Evolutionary conservation across 768 basidiomycete species (phyloP).

Genomic region (Pulveroboletus sp.): DNA sequence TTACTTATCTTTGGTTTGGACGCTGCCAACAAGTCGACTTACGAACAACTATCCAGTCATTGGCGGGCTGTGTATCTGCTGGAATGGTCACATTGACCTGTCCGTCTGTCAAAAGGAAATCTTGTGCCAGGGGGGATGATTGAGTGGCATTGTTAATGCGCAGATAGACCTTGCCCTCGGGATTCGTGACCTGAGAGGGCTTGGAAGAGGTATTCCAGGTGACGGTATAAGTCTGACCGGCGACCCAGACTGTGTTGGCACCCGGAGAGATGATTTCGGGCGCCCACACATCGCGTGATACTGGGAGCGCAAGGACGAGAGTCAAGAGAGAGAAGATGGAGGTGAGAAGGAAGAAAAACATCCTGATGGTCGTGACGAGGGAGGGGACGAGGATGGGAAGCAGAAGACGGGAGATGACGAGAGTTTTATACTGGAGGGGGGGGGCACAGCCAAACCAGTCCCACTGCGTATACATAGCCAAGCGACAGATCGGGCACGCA

Average conservation of each 20-base stretch:
- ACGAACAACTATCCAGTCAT: slow-evolving; percentile 43
- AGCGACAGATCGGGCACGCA: slow-evolving; percentile 6
- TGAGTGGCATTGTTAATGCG: slow-evolving; percentile 32
- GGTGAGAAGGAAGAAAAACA: slow-evolving; percentile 15
- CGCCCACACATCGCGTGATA: slow-evolving; percentile 44
- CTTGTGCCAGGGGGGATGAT: slow-evolving; percentile 33
- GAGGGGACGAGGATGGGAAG: not conserved
- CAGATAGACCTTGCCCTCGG: slow-evolving; percentile 38
- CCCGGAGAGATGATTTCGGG: slow-evolving; percentile 40
- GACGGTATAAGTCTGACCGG: slow-evolving; percentile 38
- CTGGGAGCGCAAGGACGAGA: slow-evolving; percentile 27
- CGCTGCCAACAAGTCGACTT: slow-evolving; percentile 18
- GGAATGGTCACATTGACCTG: slow-evolving; percentile 39
- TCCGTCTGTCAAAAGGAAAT: slow-evolving; percentile 36
- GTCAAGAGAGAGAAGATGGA: slow-evolving; percentile 20
- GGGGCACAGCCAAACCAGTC: slow-evolving; percentile 1
- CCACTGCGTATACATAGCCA: not conserved
- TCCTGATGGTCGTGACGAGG: slow-evolving; percentile 19
- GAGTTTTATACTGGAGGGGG: slow-evolving; percentile 11
- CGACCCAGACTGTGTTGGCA: slow-evolving; percentile 36
- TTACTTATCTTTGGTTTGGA: not conserved
- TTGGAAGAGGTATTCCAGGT: slow-evolving; percentile 42
- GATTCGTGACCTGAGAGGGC: slow-evolving; percentile 47
- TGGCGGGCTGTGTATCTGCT: slow-evolving; percentile 29
- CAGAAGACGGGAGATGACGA: not conserved